Evolutionary conservation across 352 stramenopile species (phyloP), one percentile per base, ranked within the genome.

Genomic region (Phytophthora multivora): DNA sequence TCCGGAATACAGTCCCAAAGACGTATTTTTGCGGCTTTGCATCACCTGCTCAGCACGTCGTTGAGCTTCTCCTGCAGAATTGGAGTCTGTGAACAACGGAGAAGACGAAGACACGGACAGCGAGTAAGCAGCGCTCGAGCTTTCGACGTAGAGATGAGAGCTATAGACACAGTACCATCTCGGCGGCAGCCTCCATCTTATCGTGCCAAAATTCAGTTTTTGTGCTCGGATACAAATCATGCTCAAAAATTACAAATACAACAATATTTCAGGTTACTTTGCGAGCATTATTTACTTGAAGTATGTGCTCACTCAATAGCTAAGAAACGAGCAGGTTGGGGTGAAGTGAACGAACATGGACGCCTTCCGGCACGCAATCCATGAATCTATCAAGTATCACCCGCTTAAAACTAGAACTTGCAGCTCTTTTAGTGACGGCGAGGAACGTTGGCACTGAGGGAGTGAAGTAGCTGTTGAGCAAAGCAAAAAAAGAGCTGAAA

Each of bases 31-130:
- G 33, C 23, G 21, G 40, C 16, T 41, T 33, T 2, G 15, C 51
- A 49, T 47, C 36, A 89, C 78, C 80, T 69, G 55, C 73, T 73
- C 21, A 91, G 63, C 38, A 86, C 75, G 15, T 70, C 66, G 51
- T 85, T 78, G 39, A 91, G 79, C 63, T 91, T 82, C 52, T 89
- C 73, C 31, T 73, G 71, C 28, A 91, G 64, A 60, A 84, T 67
- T n/a, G 77, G 81, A 54, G 69, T 89, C 81, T 91, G 33, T 26
- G 18, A 30, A 38, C 13, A 48, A 23, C 12, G 9, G 4, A 28
- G 7, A 60, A 28, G 21, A 5, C 26, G 6, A 1, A 35, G 12
- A 45, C 8, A 42, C 1, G 21, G 2, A 8, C 15, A 39, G 9
- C 1, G 19, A 39, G 39, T 67, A 46, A 52, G 42, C 30, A 4